Conservation (phyloP, 2,329 filamentous ascomycete genomes). For the Calcarisporium arbuscula region DNA sequence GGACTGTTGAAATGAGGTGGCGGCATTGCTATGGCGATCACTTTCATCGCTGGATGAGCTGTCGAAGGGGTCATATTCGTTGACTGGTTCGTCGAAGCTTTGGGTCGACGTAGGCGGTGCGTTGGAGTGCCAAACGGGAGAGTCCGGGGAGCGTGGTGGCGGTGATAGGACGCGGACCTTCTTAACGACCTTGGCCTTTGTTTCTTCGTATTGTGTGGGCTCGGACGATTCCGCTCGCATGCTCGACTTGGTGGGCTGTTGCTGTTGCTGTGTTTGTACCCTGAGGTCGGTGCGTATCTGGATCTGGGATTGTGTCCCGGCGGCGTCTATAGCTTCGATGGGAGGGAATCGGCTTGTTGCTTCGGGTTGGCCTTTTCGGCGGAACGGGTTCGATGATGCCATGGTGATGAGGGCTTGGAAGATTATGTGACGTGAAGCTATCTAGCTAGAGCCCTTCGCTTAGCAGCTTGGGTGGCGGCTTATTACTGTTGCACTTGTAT, state of each 20-base stretch:
- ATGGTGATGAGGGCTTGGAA: no score
- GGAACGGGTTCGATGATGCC: slow-evolving; percentile 18
- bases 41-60: slow-evolving; percentile 21
- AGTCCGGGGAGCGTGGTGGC: slow-evolving; percentile 53
- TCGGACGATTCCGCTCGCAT: slow-evolving; percentile 9
- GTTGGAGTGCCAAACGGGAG: slow-evolving; percentile 28
- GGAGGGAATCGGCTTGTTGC: slow-evolving; percentile 6
- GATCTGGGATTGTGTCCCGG: slow-evolving; percentile 12
- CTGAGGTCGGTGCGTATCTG: no score
- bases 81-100: slow-evolving; percentile 14
- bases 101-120: slow-evolving; percentile 22
- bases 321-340: slow-evolving; percentile 11
- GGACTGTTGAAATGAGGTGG: slow-evolving; percentile 13
- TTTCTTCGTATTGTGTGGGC: no score
- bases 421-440: no score
- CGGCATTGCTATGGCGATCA: slow-evolving; percentile 18
- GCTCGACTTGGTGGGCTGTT: slow-evolving; percentile 13
- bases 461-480: no score
- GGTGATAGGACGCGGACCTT: slow-evolving; percentile 63
- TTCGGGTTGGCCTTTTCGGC: no score
- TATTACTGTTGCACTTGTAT: no score
- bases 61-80: slow-evolving; percentile 25
- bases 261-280: no score
- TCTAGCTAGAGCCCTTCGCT: no score
- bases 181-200: slow-evolving; percentile 53